Conservation (phyloP, 2,329 filamentous ascomycete species). For the Aspergillus felis region DNA sequence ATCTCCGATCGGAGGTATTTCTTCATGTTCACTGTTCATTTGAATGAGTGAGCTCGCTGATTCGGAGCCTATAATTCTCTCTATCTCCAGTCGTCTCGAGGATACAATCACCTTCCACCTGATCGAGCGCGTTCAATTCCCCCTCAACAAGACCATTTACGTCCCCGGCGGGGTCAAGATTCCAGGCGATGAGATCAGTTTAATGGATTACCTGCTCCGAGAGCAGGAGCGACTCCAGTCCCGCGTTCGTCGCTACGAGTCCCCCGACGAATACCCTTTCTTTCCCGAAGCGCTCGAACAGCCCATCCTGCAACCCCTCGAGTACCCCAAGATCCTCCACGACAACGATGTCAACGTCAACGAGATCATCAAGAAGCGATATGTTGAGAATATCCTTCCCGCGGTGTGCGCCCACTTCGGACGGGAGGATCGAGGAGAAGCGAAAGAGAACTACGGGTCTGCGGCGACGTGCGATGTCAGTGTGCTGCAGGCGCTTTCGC, state of each 20-base stretch:
- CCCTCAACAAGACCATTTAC: slow-evolving; percentile 87
- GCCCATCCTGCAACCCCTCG: slow-evolving; percentile 79
- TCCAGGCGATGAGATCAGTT: slow-evolving; percentile 67
- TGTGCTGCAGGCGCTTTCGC: slow-evolving; percentile 82
- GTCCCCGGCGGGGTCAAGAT: slow-evolving; percentile 72
- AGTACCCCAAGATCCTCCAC: slow-evolving; percentile 86
- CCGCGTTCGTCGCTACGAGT: slow-evolving; percentile 88
- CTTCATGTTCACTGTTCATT: not conserved
- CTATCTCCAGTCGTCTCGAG: slow-evolving; percentile 71
- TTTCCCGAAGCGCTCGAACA: slow-evolving; percentile 76
- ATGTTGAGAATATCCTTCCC: slow-evolving; percentile 78
- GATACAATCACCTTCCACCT: slow-evolving; percentile 97
- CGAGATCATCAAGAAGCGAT: slow-evolving; percentile 76
- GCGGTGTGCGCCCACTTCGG: slow-evolving; percentile 71
- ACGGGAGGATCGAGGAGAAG: slow-evolving; percentile 75
- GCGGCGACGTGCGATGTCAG: slow-evolving; percentile 86
- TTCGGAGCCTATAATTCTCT: not conserved
- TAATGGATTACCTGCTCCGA: slow-evolving; percentile 89
- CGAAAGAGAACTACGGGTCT: slow-evolving; percentile 92
- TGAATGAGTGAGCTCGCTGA: not conserved
- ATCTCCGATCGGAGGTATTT: not conserved
- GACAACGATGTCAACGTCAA: slow-evolving; percentile 89
- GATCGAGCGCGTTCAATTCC: slow-evolving; percentile 97
- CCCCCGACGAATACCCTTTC: slow-evolving; percentile 96
- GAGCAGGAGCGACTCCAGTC: slow-evolving; percentile 92